Conservation (phyloP, 768 basidiomycete genomes). For the Piloderma croceum region DNA sequence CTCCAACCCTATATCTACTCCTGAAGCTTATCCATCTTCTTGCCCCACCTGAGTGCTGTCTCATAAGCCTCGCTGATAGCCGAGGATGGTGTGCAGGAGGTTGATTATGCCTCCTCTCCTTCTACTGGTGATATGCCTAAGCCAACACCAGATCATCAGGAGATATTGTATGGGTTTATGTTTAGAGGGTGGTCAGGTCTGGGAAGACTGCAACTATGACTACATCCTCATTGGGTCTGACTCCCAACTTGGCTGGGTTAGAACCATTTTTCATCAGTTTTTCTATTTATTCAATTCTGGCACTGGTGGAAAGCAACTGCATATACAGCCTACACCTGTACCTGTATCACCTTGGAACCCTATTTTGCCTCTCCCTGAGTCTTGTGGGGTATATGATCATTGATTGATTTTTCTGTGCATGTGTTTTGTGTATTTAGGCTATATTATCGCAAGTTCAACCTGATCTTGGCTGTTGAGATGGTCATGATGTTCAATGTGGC, state of each 20-base stretch:
- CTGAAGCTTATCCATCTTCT: constrained; percentile 87
- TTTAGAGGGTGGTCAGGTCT: constrained; percentile 48
- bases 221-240: constrained; percentile 18
- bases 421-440: constrained; percentile 19
- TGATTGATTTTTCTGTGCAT: neutral
- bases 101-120: constrained; percentile 41
- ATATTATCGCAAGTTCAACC: constrained; percentile 72
- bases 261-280: constrained; percentile 76
- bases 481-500: constrained; percentile 77
- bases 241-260: constrained; percentile 23
- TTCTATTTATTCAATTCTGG: constrained; percentile 92
- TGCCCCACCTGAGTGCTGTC: constrained; percentile 70
- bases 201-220: constrained; percentile 5
- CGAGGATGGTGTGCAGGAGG: constrained; percentile 60
- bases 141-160: constrained; percentile 29
- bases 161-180: constrained; percentile 51
- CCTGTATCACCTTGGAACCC: constrained; percentile 69
- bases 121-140: constrained; percentile 37
- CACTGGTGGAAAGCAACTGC: constrained; percentile 33
- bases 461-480: constrained; percentile 69
- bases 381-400: too few species aligned
- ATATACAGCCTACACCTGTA: constrained; percentile 53
- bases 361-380: constrained; percentile 36
- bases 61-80: constrained; percentile 57
- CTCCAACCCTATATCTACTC: constrained; percentile 77